These are phyloP conservation scores for Apiospora aurea DNA, from an alignment of 2,329 filamentous ascomycete species.

Conservation along the genomic window DNA sequence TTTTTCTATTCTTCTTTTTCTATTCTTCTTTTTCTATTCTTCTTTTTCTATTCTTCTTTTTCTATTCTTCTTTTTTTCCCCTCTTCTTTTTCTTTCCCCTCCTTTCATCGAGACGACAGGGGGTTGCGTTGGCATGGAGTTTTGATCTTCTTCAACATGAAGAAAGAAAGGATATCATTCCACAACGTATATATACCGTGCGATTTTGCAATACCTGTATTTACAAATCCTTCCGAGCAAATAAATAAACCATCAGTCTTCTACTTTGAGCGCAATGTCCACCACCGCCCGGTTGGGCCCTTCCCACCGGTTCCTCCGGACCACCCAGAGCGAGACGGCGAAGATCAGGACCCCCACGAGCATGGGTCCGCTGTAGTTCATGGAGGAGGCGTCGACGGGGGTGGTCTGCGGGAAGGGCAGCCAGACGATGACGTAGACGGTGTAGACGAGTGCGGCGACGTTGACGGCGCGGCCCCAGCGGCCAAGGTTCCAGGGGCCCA, in stretches of 20 bases:
- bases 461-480: constrained; percentile 24
- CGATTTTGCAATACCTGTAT: background rate
- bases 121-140: background rate
- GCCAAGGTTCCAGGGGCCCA: constrained; percentile 26
- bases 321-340: constrained; percentile 17
- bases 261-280: constrained; percentile 15
- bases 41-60: background rate
- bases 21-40: background rate
- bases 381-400: constrained; percentile 24
- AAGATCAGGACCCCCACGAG: constrained; percentile 24
- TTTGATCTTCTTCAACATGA: background rate
- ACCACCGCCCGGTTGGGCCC: constrained; percentile 25
- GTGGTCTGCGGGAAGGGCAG: constrained; percentile 27
- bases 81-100: too few species aligned
- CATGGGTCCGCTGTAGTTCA: constrained; percentile 29
- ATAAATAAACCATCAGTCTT: background rate
- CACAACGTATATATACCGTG: background rate
- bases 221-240: background rate
- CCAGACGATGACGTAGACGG: constrained; percentile 27
- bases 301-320: constrained; percentile 22
- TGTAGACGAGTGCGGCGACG: constrained; percentile 25
- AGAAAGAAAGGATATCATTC: background rate
- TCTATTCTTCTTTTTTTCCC: too few species aligned
- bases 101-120: background rate
- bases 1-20: background rate